Evolutionary conservation across 495 filamentous ascomycete species (phyloP), one percentile per base, ranked within the genome.

Genomic region (Lasiosphaeria miniovina): DNA sequence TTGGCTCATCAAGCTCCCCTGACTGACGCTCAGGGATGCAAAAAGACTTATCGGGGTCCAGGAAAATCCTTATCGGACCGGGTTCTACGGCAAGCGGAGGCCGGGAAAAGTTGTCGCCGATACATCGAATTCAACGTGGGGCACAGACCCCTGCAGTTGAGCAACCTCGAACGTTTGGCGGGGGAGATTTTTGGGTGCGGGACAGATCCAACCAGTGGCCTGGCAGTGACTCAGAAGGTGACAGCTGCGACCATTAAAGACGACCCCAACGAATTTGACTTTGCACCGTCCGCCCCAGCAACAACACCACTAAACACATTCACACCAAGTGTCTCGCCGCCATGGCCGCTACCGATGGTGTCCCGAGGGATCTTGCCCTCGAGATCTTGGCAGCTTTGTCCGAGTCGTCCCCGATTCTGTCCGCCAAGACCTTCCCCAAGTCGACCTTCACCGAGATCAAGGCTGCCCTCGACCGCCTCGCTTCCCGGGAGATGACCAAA

Each of bases 401-500:
- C 74, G 75, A 83, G 64, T 68, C 86, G 53, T 80, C 83, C 52
- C 83, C 88, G 35, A 78, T 96, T 57, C 73, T 87, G 57, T 93
- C 91, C 51, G 77, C 74, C 70, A 84, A 91, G 68, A 85, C 84
- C 69, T 96, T 97, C 79, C 86, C 94, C 60, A 72, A 83, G 62
- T 71, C 81, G 64, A 80, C 88, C 65, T 88, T 90, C 68, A 75
- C 78, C 46, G 84, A 24, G 11, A 17, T 56, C 12, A 56, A 56
- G 32, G 54, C 54, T 14, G 40, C 54, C 32, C 54, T 56, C 17
- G 54, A 56, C 41, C 17, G 85, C 48, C 82, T 98, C 33, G 85
- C 78, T 14, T 90, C 89, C 35, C 83, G 94, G 61, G 82, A 85
- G 34, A 96, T 98, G 92, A 79, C 97, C 61, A 74, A 79, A 58